A percentile compares a stretch with the other conserved stretches of the same genome.
phyloP scores from a whole-genome alignment of 129 eudicot genomes.

The Lactuca saligna region DNA sequence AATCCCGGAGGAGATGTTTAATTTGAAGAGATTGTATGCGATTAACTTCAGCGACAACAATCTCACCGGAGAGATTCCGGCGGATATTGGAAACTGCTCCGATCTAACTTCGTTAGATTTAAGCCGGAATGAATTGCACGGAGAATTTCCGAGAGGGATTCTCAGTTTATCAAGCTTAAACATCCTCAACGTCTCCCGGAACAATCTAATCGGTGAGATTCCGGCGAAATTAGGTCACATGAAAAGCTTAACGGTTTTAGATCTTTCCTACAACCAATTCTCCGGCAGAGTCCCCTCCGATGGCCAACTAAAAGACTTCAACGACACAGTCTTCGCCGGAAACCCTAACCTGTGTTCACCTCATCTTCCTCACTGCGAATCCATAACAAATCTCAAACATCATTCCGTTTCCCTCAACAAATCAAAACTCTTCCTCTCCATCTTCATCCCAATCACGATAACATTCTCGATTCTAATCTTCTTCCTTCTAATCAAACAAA shows the following conservation, averaged over 20 bases:
- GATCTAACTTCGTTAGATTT: constrained; percentile 58
- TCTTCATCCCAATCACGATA: constrained; percentile 8
- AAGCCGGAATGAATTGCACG: constrained; percentile 54
- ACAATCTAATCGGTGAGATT: constrained; percentile 55
- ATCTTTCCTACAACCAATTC: constrained; percentile 71
- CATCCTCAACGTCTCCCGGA: constrained; percentile 57
- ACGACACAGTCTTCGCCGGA: constrained; percentile 51
- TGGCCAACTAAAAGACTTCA: constrained; percentile 61
- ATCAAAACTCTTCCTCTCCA: constrained; percentile 26
- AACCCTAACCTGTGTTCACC: constrained; percentile 76
- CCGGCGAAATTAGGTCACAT: constrained; percentile 63
- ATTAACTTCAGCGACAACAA: constrained; percentile 55
- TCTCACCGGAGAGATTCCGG: constrained; percentile 64
- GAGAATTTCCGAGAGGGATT: constrained; percentile 54
- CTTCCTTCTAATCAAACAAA: constrained; percentile 19
- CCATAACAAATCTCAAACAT: background rate
- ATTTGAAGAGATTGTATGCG: constrained; percentile 42
- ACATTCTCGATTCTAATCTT: background rate
- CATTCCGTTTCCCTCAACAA: background rate
- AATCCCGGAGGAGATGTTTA: constrained; percentile 53
- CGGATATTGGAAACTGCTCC: constrained; percentile 38
- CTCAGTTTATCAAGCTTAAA: constrained; percentile 43
- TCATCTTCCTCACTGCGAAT: constrained; percentile 28
- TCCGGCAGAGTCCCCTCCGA: constrained; percentile 56
- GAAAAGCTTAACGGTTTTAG: constrained; percentile 56